phyloP scores from a whole-genome alignment of 768 basidiomycete species.

The Podaxis carcinomalis region DNA sequence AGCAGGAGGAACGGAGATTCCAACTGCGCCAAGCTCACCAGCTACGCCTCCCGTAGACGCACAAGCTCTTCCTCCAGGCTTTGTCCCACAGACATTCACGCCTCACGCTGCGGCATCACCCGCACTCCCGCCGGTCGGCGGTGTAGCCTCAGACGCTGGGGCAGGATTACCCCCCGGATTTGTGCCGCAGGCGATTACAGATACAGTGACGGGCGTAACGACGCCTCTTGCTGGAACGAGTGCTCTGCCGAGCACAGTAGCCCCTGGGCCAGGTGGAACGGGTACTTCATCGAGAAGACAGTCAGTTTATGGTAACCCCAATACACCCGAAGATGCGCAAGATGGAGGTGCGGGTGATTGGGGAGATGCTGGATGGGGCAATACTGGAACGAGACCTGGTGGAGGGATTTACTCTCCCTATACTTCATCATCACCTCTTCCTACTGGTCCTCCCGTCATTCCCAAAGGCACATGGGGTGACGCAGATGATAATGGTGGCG shows the following conservation, averaged over 20 bases:
- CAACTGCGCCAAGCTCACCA: constrained; percentile 2
- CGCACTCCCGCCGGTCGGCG: not conserved
- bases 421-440: not conserved
- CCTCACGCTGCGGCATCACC: not conserved
- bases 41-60: not conserved
- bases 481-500: not conserved
- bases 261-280: not conserved
- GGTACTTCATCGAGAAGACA: not conserved
- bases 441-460: constrained; percentile 4
- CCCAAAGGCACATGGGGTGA: not conserved
- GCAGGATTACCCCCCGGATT: not conserved
- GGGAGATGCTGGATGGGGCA: not conserved
- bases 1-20: not conserved
- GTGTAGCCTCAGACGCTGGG: not conserved
- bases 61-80: not conserved
- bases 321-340: not conserved
- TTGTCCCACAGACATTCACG: constrained; percentile 1
- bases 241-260: not conserved
- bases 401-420: not conserved
- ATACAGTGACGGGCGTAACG: constrained; percentile 2
- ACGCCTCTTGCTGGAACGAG: not conserved
- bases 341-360: not conserved
- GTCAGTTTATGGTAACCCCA: constrained; percentile 3
- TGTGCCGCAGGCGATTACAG: constrained; percentile 2
- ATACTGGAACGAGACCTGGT: not conserved